phyloP scores from a whole-genome alignment of 768 basidiomycete species.

The Mrakia gelida region DNA sequence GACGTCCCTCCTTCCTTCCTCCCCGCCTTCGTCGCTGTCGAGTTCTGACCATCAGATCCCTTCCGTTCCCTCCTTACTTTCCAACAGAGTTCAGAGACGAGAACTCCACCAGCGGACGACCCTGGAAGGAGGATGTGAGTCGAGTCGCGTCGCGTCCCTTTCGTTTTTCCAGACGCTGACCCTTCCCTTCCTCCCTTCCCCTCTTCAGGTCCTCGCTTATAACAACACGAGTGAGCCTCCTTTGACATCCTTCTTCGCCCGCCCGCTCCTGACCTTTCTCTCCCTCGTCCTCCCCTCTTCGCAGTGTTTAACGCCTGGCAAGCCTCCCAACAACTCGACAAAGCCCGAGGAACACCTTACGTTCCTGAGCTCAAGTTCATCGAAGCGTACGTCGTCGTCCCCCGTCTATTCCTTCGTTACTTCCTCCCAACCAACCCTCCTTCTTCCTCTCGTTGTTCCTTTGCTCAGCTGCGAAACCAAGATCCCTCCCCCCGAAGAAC shows the following conservation, averaged over 20 bases:
- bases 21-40: too few relatives aligned
- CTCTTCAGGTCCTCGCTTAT: neutral
- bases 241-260: neutral
- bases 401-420: neutral
- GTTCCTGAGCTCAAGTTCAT: too few relatives aligned
- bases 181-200: neutral
- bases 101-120: conserved; percentile 58
- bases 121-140: conserved; percentile 1
- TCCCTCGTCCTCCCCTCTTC: neutral
- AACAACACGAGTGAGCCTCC: neutral
- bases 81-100: conserved; percentile 75
- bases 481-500: too few relatives aligned
- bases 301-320: conserved; percentile 10
- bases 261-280: neutral
- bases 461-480: too few relatives aligned
- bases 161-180: neutral
- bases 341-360: neutral
- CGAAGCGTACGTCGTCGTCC: too few relatives aligned
- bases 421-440: neutral
- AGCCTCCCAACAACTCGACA: neutral
- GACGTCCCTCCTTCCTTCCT: too few relatives aligned
- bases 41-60: too few relatives aligned
- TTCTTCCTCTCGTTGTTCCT: too few relatives aligned
- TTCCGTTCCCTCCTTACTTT: too few relatives aligned
- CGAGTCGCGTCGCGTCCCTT: too few relatives aligned